Evolutionary conservation across 2,329 filamentous ascomycete genomes (phyloP).

Genomic region (Cladosporium austrohemisphaericum): DNA sequence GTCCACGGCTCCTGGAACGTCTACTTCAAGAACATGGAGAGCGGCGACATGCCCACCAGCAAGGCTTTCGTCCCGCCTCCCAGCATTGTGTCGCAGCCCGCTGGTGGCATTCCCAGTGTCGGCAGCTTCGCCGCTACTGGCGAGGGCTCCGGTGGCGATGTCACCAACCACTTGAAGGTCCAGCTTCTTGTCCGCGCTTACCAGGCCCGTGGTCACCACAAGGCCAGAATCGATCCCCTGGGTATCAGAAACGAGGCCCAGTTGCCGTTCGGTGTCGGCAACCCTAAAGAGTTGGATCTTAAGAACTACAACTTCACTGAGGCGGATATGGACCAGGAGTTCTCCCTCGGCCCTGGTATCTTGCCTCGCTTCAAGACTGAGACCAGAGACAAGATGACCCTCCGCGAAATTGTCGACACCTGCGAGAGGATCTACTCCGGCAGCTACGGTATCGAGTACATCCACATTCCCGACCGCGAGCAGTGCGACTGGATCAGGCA

Average conservation of each 20-base stretch:
- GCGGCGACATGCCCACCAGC: conserved; percentile 93
- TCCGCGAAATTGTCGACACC: conserved; percentile 86
- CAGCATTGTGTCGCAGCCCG: conserved; percentile 78
- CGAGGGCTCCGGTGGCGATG: conserved; percentile 72
- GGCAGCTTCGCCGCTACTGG: conserved; percentile 62
- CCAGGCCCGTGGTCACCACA: conserved; percentile 96
- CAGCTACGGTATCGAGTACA: conserved; percentile 97
- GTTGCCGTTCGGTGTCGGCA: conserved; percentile 72
- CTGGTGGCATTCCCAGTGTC: conserved; percentile 70
- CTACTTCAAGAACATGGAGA: conserved; percentile 99
- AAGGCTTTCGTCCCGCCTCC: conserved; percentile 96
- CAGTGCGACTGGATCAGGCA: conserved; percentile 98
- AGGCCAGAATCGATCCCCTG: conserved; percentile 93
- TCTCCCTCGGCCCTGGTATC: conserved; percentile 88
- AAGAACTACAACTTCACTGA: conserved; percentile 95
- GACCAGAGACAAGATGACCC: conserved; percentile 87
- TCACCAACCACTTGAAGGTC: conserved; percentile 96
- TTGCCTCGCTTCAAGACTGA: conserved; percentile 89
- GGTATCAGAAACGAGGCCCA: conserved; percentile 84
- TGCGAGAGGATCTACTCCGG: conserved; percentile 97
- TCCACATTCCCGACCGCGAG: conserved; percentile 94
- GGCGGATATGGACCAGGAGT: conserved; percentile 88
- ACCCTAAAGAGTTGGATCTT: conserved; percentile 87
- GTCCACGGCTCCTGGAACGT: conserved; percentile 98
- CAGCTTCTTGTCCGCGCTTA: conserved; percentile 96